A percentile compares a stretch with the other conserved stretches of the same genome.
phyloP scores from a whole-genome alignment of 306 rosid genomes.

The Elaeagnus macrophylla region DNA sequence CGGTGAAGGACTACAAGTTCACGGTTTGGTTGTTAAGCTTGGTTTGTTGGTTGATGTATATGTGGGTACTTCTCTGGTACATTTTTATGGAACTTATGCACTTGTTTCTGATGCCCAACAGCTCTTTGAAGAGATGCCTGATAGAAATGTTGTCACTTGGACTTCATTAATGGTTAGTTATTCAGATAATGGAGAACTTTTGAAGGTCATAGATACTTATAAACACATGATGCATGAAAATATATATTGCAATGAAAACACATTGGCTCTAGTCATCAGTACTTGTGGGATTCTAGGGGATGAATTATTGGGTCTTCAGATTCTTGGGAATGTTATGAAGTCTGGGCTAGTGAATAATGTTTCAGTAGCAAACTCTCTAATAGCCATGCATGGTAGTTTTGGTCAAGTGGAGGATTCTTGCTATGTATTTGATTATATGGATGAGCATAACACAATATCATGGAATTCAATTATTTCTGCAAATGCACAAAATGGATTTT shows the following conservation, averaged over 20 bases:
- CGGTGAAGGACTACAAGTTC: conserved; percentile 59
- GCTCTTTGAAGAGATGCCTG: conserved; percentile 67
- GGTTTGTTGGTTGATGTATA: conserved; percentile 59
- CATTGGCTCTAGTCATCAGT: conserved; percentile 50
- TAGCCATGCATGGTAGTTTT: conserved; percentile 65
- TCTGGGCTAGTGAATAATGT: conserved; percentile 49
- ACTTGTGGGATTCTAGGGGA: conserved; percentile 66
- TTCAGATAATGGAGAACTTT: conserved; percentile 39
- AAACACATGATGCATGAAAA: conserved; percentile 35
- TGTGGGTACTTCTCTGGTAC: conserved; percentile 73
- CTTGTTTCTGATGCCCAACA: conserved; percentile 35
- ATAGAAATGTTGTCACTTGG: conserved; percentile 81
- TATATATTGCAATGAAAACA: conserved; percentile 54
- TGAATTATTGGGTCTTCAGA: conserved; percentile 52
- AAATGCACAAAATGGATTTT: conserved; percentile 41
- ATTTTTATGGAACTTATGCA: conserved; percentile 58
- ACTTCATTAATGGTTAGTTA: conserved; percentile 79
- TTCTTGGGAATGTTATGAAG: conserved; percentile 59
- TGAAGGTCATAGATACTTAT: conserved; percentile 46
- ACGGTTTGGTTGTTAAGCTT: conserved; percentile 50
- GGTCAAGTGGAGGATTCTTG: conserved; percentile 46
- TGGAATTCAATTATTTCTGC: conserved; percentile 90
- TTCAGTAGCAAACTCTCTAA: conserved; percentile 69
- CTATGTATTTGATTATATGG: conserved; percentile 59
- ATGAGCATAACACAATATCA: conserved; percentile 63